phyloP scores from a whole-genome alignment of 148 eudicot genomes.

The Rheum nobile region DNA sequence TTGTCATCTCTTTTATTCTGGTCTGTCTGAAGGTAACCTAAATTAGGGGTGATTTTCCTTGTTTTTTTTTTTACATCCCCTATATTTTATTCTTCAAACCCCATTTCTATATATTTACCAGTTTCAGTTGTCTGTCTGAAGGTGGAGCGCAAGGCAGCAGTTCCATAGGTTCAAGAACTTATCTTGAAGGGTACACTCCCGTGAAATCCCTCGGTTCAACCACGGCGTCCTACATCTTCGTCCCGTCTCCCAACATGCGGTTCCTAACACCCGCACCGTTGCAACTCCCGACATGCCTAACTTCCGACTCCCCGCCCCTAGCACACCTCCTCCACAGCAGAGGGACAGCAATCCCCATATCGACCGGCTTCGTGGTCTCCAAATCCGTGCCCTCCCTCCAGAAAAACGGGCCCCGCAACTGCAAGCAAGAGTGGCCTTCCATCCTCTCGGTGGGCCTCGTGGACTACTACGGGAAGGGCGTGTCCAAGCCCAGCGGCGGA shows the following conservation, averaged over 20 bases:
- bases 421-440: slow-evolving; percentile 92
- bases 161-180: slow-evolving; percentile 25
- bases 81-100: too few relatives aligned
- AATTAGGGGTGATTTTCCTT: too few relatives aligned
- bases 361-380: slow-evolving; percentile 85
- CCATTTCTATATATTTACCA: too few relatives aligned
- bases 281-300: slow-evolving; percentile 90
- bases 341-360: slow-evolving; percentile 80
- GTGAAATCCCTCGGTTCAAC: slow-evolving; percentile 85
- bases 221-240: slow-evolving; percentile 64
- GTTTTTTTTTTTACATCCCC: too few relatives aligned
- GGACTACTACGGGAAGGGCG: slow-evolving; percentile 65
- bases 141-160: slow-evolving; percentile 65
- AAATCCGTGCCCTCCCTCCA: slow-evolving; percentile 77
- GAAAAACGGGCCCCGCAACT: slow-evolving; percentile 34
- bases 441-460: slow-evolving; percentile 76
- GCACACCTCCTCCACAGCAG: slow-evolving; percentile 97
- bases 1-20: background rate
- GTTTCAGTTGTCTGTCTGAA: slow-evolving; percentile 20
- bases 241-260: slow-evolving; percentile 81
- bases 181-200: slow-evolving; percentile 87
- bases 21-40: slow-evolving; percentile 40
- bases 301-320: slow-evolving; percentile 85
- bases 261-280: slow-evolving; percentile 68
- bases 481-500: slow-evolving; percentile 33